Percentiles rank a stretch among this genome's conserved stretches.
These are phyloP conservation scores for Penicillium sp. DNA, from an alignment of 2,329 filamentous ascomycete genomes.

Conservation along the genomic window DNA sequence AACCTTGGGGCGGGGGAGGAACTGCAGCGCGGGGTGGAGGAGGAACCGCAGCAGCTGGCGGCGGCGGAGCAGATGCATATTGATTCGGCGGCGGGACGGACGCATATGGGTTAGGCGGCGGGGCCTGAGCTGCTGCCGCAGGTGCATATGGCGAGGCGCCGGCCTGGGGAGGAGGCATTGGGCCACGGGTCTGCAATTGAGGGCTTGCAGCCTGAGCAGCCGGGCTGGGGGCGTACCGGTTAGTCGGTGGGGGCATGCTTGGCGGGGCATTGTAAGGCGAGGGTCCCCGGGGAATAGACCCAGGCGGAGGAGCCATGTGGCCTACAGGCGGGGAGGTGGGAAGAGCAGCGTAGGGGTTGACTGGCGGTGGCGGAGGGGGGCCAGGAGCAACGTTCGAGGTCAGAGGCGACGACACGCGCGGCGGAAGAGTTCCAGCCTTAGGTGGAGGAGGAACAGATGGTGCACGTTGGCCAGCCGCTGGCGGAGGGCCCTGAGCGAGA, in stretches of 20 bases:
- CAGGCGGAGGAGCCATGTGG: conserved; percentile 50
- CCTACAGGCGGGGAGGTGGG: conserved; percentile 46
- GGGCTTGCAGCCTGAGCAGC: conserved; percentile 54
- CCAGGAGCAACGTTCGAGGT: conserved; percentile 64
- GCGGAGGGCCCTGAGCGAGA: conserved; percentile 44
- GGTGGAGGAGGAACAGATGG: conserved; percentile 80
- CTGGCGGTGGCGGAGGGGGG: conserved; percentile 50
- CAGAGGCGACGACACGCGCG: conserved; percentile 70
- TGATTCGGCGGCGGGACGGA: conserved; percentile 32
- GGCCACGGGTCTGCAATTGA: conserved; percentile 45
- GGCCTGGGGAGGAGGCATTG: conserved; percentile 48
- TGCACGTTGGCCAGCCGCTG: conserved; percentile 59
- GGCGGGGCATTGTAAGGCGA: conserved; percentile 87
- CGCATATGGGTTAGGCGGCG: conserved; percentile 45
- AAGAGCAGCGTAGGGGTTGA: conserved; percentile 40
- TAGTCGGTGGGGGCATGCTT: conserved; percentile 65
- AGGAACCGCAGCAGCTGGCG: conserved; percentile 1
- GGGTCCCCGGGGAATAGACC: conserved; percentile 63
- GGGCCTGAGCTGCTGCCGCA: conserved; percentile 38
- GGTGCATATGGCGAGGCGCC: conserved; percentile 59
- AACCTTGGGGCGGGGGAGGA: conserved; percentile 40
- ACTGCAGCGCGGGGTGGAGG: conserved; percentile 28
- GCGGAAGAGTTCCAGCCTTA: conserved; percentile 69
- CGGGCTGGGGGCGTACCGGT: conserved; percentile 72
- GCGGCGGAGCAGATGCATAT: background rate